These are phyloP conservation scores for Acanthamoeba lenticulata DNA, from an alignment of 208 protist genomes.

Conservation along the genomic window DNA sequence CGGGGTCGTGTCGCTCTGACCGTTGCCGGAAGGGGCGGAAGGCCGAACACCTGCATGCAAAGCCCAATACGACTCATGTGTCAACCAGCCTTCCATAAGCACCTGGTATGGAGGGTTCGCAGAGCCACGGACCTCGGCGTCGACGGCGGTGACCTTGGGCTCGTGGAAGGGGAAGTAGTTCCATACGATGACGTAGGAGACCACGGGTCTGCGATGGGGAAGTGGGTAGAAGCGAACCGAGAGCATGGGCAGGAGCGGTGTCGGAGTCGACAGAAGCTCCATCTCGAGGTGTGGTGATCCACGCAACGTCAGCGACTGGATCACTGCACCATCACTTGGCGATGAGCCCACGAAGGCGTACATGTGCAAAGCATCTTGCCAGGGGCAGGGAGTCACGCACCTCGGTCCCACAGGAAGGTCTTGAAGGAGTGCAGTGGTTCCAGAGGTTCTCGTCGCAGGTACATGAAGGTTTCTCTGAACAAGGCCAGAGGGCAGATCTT, in stretches of 20 bases:
- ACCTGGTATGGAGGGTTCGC: too few relatives aligned
- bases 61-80: background rate
- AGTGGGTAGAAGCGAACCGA: conserved; percentile 2
- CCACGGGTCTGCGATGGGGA: background rate
- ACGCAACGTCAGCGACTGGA: background rate
- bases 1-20: background rate
- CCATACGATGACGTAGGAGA: background rate
- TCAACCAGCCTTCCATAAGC: background rate
- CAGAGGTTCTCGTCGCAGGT: background rate
- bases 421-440: background rate
- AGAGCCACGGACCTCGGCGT: background rate
- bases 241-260: background rate
- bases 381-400: background rate
- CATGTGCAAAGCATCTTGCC: background rate
- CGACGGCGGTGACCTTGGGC: conserved; percentile 20
- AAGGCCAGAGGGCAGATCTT: background rate
- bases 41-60: background rate
- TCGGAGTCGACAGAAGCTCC: background rate
- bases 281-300: background rate
- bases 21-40: background rate
- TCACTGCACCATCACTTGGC: background rate
- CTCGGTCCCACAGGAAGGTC: conserved; percentile 7
- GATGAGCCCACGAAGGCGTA: background rate
- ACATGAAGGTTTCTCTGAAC: background rate
- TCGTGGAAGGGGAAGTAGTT: conserved; percentile 29